Base-by-base conservation (phyloP, 2,329 filamentous ascomycete species). In the Pseudogymnoascus pannorum region DNA sequence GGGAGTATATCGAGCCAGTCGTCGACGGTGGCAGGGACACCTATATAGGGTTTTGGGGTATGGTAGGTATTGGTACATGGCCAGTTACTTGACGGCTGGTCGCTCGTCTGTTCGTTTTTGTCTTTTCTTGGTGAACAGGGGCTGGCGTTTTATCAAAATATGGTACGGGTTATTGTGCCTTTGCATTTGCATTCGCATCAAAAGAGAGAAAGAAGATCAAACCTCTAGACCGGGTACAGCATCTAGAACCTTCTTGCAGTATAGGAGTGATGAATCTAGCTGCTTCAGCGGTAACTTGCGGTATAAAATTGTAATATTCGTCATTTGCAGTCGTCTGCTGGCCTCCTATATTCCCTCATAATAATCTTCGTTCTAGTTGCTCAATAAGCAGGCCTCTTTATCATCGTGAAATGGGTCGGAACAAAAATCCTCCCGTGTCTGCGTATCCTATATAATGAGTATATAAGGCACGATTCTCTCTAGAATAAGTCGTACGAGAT, bases 131-230 rank as follows among this genome's bases (percentile, higher is more conserved):
- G 11, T 33, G n/a, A 16, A 16, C 29, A 54, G 20, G 9, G 26
- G n/a, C 20, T 54, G 48, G 48, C 26, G 48, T 54, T 54, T 54
- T 33, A 33, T 20, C 9, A 20, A 54, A 54, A 33, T 54, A 54
- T 54, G 48, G 48, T 16, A 54, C 26, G 26, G 48, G 48, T 54
- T 54, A 54, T 54, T n/a, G 48, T 54, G 48, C 48, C 26, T 54
- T 12, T 54, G 26, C n/a, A 54, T 54, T 14, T 44, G 40, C 18
- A 40, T 40, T 29, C 29, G 24, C 44, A 29, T 51, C 7, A 16
- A 18, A 20, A 54, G 16, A 54, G 48, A 54, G 18, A 7, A 26
- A n/a, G n/a, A n/a, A n/a, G 8, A 4, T 18, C 2, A 20, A 14
- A 8, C 33, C 44, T 54, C 44, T 12, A 18, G 29, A 54, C 16